Base-by-base conservation (phyloP, 2,329 filamentous ascomycete genomes). In the Westerdykella sp. region DNA sequence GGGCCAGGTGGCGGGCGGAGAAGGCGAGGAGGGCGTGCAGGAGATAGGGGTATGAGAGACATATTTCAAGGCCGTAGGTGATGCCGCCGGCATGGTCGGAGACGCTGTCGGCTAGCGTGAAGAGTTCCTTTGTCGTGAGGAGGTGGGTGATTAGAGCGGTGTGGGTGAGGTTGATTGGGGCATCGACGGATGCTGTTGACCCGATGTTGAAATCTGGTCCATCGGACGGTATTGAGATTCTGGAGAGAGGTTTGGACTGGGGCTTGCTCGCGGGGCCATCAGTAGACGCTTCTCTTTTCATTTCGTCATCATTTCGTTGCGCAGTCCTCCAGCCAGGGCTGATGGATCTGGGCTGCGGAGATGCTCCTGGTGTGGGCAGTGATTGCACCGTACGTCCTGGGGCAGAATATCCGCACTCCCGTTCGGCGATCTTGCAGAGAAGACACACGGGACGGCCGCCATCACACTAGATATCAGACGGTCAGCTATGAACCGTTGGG, bases 11-110 rank as follows among this genome's bases (percentile, higher is more conserved):
- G 2, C 61, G 57, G 2, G 68, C 59, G 12, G 66, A 66, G 32
- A 67, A 62, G 21, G 66, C 64, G 13, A 70, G 57, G 9, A 70
- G 40, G 42, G 63, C 51, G 46, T 69, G 54, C 39, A 71, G 49
- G 22, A 71, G 57, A 43, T 65, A 70, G 2, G 66, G 64, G 1
- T 51, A 45, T 5, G 54, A 43, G 2, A 67, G 46, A 9, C 47
- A 53, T 5, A 43, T 42, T 15, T 54, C 50, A 3, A 67, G 41
- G 5, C 51, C 50, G 4, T 58, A 14, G 15, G 45, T 22, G 37
- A 60, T 41, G 25, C 25, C 4, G 16, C 45, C 42, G n/a, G 41
- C 31, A 5, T 42, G 41, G 14, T 51, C 42, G 38, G 51, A 38
- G 18, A 54, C 47, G 12, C 53, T 49, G 9, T 48, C 48, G 22